A percentile compares a stretch with the other conserved stretches of the same genome.
Evolutionary conservation across 106 monocot genomes (phyloP).

Genomic region (Alisma plantagoaquatica): DNA sequence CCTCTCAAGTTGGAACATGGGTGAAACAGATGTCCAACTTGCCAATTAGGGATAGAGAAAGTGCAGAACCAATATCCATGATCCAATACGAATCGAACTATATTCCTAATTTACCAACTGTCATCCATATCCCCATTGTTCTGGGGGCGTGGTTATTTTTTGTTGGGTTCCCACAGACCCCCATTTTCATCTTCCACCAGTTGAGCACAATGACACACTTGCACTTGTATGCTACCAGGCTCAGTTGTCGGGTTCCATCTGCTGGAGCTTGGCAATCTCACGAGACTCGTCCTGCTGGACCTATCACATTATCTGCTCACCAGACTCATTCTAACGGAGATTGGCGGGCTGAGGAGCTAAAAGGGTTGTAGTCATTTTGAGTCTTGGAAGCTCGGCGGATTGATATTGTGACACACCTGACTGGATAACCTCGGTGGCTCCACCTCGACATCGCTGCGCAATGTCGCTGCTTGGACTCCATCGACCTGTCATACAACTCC

Average conservation of each 20-base stretch:
- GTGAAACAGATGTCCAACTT: too few species aligned
- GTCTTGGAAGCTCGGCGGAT: slow-evolving; percentile 34
- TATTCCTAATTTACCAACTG: too few species aligned
- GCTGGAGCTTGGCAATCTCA: slow-evolving; percentile 47
- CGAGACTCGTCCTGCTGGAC: slow-evolving; percentile 48
- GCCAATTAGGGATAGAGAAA: too few species aligned
- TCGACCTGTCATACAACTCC: slow-evolving; percentile 89
- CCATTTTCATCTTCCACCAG: too few species aligned
- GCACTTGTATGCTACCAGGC: too few species aligned
- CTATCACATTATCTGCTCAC: slow-evolving; percentile 63
- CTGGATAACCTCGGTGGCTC: slow-evolving; percentile 67
- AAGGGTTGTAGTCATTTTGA: slow-evolving; percentile 66
- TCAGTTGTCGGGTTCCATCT: slow-evolving; percentile 69
- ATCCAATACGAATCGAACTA: too few species aligned
- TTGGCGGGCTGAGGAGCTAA: slow-evolving; percentile 49
- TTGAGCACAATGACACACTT: too few species aligned
- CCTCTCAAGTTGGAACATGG: too few species aligned
- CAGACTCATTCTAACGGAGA: slow-evolving; percentile 43
- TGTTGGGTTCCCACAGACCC: too few species aligned
- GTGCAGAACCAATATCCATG: too few species aligned
- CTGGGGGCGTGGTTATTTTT: too few species aligned
- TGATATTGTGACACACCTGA: slow-evolving; percentile 83
- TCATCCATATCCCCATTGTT: too few species aligned
- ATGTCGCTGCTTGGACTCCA: slow-evolving; percentile 47
- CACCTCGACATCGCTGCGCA: slow-evolving; percentile 49